Evolutionary conservation across 805 yeast genomes (phyloP), one percentile per base, ranked within the genome.

Genomic region (Yamadazyma philogaea): DNA sequence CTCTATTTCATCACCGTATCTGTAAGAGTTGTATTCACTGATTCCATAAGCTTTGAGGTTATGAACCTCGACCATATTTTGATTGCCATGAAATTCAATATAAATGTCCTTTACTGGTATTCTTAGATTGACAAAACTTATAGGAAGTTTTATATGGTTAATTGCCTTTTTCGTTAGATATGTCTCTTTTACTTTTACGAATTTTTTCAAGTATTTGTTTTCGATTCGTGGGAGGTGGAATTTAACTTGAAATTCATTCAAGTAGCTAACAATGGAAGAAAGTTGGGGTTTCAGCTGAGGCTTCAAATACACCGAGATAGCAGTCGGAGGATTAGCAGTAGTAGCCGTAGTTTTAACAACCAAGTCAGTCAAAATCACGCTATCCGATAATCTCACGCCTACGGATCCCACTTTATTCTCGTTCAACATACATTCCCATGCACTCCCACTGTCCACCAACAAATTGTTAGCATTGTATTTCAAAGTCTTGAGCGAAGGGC

Each of bases 401-500:
- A 68, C 40, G 5, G 68, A 50, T 42, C 73, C 67, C 5, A 40
- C 14, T 1, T 18, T 18, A 19, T 24, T 31, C 7, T 15, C 20
- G 15, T 45, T 42, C 1, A 61, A 47, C 12, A 51, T 54, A 48
- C 73, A 65, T 26, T 55, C 54, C 75, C 74, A 70, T 31, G 44
- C 44, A 8, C 47, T 42, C 1, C 61, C 68, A 6, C 63, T 63
- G 41, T 70, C 71, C 5, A 63, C 45, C 16, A 70, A 48, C 2
- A 60, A 54, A 42, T 64, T 67, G 48, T 69, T 70, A 10, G 74
- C 75, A 48, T 70, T 67, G 39, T 40, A 61, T 37, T 61, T 57
- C 61, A 64, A 49, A 19, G 52, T 39, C 7, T 48, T 43, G 1
- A 61, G 54, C 2, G 60, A 51, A n/a, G 50, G 54, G 17, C 52